Evolutionary conservation across 306 rosid species (phyloP).

Genomic region (Clitoria ternatea): DNA sequence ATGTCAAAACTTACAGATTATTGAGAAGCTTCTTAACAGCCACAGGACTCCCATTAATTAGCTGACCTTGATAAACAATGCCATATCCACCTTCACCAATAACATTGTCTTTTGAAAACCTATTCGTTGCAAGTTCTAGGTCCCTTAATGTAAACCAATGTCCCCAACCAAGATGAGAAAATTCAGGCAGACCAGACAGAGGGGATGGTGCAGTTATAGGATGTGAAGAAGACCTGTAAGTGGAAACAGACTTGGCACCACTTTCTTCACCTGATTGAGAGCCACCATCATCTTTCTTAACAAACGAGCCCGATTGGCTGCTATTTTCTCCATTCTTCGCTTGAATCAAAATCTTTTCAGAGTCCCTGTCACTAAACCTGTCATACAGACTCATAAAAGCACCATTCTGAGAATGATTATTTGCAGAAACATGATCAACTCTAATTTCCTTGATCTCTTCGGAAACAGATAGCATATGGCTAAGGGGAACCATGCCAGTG

Average conservation of each 20-base stretch:
- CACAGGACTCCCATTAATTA: constrained; percentile 78
- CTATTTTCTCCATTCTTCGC: constrained; percentile 56
- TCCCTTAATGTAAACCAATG: constrained; percentile 96
- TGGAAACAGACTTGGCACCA: constrained; percentile 38
- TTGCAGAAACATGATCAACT: constrained; percentile 73
- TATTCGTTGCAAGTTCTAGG: constrained; percentile 80
- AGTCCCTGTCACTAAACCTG: constrained; percentile 58
- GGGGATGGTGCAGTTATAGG: constrained; percentile 63
- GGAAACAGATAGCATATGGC: constrained; percentile 54
- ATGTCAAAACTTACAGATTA: constrained; percentile 61
- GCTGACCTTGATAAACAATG: constrained; percentile 70
- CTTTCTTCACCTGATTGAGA: constrained; percentile 69
- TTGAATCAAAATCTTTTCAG: constrained; percentile 61
- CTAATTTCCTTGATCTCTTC: constrained; percentile 86
- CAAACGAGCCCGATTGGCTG: constrained; percentile 73
- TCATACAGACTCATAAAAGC: constrained; percentile 47
- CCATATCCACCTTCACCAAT: constrained; percentile 99
- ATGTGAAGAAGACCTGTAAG: constrained; percentile 41
- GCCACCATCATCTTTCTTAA: constrained; percentile 55
- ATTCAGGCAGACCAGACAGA: constrained; percentile 79
- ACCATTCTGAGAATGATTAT: constrained; percentile 35
- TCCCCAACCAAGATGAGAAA: constrained; percentile 97
- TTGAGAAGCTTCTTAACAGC: constrained; percentile 92
- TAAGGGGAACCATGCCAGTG: constrained; percentile 54
- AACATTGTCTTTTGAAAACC: constrained; percentile 75